Base-by-base conservation (phyloP, 2,329 filamentous ascomycete genomes). In the Trichoderma polysporum region DNA sequence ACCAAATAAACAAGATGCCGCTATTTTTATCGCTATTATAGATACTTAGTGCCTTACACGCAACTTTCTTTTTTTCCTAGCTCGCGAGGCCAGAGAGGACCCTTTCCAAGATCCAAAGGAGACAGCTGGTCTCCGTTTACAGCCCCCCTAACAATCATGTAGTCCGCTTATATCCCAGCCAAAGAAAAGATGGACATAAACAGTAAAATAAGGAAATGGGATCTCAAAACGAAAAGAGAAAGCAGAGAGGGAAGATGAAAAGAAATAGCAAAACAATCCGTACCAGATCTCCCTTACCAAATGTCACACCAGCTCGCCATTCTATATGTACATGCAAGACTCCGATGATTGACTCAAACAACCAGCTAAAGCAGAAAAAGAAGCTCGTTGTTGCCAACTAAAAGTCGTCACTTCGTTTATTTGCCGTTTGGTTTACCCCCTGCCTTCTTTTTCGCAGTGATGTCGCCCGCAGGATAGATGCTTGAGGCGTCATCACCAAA, bases 401-500 rank as follows among this genome's bases (percentile, higher is more conserved):
- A 56, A 45, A 47, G 31, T 47, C 39, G 41, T 65, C 52, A 31
- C n/a, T 31, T 57, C 39, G 29, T 33, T 68, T 68, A 71, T 47
- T 68, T 66, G 13, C 67, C 70, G 8, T 71, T 73, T 37, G 70
- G 67, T 68, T 78, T 76, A 17, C 57, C 71, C 41, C 73, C 75
- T 68, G 73, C 73, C 68, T 76, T 78, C 27, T 69, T 67, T 62
- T 76, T 78, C 13, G 61, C 66, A 45, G 69, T 69, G 29, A 71
- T 71, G 12, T 79, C 77, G 17, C 70, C 74, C 58, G 63, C 76
- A 13, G 81, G 76, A 71, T 87, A 88, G 67, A 83, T 79, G 72
- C 83, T 86, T 41, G 74, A 77, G 27, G 75, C 76, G 62, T 92
- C 90, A 58, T 92, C 82, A 10, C 85, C 87, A 75, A 89, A 97